Base-by-base conservation (phyloP, 192 early-diverging fungal genomes). In the Coemansia furcata region DNA sequence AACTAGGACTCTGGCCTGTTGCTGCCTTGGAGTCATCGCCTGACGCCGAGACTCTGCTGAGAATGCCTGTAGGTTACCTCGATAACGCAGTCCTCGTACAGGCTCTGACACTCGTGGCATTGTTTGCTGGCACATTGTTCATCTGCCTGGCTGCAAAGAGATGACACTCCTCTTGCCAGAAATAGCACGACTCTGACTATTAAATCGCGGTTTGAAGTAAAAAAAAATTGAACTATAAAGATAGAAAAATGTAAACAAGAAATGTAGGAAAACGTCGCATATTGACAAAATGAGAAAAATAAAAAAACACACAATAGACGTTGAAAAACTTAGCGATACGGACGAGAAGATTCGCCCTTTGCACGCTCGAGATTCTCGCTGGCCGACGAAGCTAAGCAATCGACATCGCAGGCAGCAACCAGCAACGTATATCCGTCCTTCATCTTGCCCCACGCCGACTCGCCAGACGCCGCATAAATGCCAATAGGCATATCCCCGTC, bases 371-470 rank as follows among this genome's bases (percentile, higher is more conserved):
- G 72, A 23, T 78, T 83, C 8, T 83, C 81, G 6, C 67, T 38
- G 10, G 81, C 72, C 29, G 81, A 78, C 26, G 67, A 64, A n/a
- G 67, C 44, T 52, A 83, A 63, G 37, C 76, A 78, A 17, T 73
- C 73, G 17, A 78, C 68, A 37, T 83, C 81, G 54, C 62, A 73
- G 21, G 77, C 81, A 40, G 81, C 81, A n/a, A 83, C 81, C 19
- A 83, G 58, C 52, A 83, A 12, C 5, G 73, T 75, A 46, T 78
- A 83, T 4, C 81, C 76, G 21, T 71, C 69, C 21, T 72, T 65
- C 50, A 62, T 14, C 49, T 64, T 74, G 30, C 49, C 29, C 52
- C 68, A 66, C 21, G 77, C 81, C 6, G 66, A 63, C 14, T 57
- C 60, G 5, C 81, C 81, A 21, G 73, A 68, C 8, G 81, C 65